phyloP scores from a whole-genome alignment of 2,329 filamentous ascomycete species.

The Colletotrichum tabaci region DNA sequence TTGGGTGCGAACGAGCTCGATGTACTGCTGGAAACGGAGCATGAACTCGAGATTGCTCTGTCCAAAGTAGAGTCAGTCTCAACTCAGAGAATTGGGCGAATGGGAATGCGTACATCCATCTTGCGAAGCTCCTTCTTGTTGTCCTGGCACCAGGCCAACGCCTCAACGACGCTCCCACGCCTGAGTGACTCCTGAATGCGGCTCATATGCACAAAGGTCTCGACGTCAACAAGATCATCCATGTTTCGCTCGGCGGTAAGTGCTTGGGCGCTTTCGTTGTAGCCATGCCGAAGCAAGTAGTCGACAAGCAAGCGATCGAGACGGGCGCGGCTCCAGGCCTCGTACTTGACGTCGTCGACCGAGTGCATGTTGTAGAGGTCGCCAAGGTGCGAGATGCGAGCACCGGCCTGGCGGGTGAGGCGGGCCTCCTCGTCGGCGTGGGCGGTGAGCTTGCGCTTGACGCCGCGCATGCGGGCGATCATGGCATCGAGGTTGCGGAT shows the following conservation, averaged over 20 bases:
- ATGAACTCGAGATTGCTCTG: constrained; percentile 92
- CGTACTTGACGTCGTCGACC: constrained; percentile 93
- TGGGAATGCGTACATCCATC: constrained; percentile 73
- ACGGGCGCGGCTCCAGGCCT: constrained; percentile 86
- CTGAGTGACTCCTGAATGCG: constrained; percentile 82
- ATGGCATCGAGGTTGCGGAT: constrained; percentile 87
- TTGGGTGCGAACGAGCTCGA: constrained; percentile 85
- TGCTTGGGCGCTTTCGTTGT: constrained; percentile 80
- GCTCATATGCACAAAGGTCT: constrained; percentile 88
- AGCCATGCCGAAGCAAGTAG: constrained; percentile 89
- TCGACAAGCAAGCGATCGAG: constrained; percentile 92
- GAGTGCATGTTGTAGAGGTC: constrained; percentile 85
- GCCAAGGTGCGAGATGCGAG: constrained; percentile 84
- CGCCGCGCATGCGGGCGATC: constrained; percentile 84
- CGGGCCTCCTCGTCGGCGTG: constrained; percentile 85
- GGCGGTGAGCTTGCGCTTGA: constrained; percentile 88
- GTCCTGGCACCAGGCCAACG: constrained; percentile 90
- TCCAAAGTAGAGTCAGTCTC: constrained; percentile 23
- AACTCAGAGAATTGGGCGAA: not conserved
- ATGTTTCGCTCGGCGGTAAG: constrained; percentile 84
- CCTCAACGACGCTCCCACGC: constrained; percentile 80
- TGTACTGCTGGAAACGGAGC: constrained; percentile 93
- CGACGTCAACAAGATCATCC: constrained; percentile 86
- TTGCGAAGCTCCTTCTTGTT: constrained; percentile 95
- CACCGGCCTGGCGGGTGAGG: constrained; percentile 81